Conservation (phyloP, 1,284 basidiomycete genomes). For the Leucoagaricus sp. region DNA sequence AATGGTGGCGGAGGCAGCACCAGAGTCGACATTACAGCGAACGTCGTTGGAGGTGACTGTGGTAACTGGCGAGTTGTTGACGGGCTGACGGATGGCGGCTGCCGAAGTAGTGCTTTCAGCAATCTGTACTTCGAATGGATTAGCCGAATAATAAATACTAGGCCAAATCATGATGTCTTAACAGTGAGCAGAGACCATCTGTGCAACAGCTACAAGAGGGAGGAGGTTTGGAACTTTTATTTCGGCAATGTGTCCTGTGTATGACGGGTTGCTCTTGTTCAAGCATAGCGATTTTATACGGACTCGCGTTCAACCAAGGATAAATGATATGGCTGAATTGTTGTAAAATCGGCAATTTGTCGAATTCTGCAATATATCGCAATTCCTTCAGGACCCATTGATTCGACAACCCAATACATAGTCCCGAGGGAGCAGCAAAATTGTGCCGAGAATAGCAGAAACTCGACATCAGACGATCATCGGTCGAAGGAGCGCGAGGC, state of each 20-base stretch:
- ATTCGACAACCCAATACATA: not conserved
- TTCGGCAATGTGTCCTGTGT: not conserved
- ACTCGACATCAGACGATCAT: not conserved
- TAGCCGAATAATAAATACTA: no score
- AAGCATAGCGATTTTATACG: not conserved
- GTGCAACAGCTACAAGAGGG: constrained; percentile 10
- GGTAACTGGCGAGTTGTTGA: constrained; percentile 43
- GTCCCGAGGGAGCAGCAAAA: not conserved
- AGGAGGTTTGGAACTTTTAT: constrained; percentile 16
- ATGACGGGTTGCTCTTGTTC: not conserved
- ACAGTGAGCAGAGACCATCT: constrained; percentile 16
- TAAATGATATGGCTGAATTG: not conserved
- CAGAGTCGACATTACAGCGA: constrained; percentile 39
- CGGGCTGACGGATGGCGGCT: constrained; percentile 37
- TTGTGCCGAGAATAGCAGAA: not conserved
- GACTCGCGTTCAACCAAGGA: not conserved
- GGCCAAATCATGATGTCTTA: no score
- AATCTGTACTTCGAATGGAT: constrained; percentile 42
- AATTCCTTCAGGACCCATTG: not conserved
- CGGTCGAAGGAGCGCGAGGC: not conserved
- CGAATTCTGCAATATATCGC: not conserved
- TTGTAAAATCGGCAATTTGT: not conserved
- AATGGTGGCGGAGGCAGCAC: constrained; percentile 36
- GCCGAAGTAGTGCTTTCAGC: constrained; percentile 34
- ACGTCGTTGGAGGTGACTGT: constrained; percentile 35